Conservation (phyloP, 345 rosid species). For the Moringa oleifera region DNA sequence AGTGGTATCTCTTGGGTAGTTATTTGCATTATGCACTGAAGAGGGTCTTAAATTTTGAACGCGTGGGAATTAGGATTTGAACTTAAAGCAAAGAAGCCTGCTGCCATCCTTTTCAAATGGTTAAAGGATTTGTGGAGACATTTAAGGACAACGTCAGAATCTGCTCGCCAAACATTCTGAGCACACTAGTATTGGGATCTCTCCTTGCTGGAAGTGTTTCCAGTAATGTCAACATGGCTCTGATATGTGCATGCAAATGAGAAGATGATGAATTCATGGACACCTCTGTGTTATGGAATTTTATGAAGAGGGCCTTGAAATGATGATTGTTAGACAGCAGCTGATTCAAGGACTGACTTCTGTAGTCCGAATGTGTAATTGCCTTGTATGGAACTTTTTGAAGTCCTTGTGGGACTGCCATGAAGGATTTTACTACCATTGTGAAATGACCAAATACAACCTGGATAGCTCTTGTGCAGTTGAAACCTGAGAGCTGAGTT, state of each 20-base stretch:
- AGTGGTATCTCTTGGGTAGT: constrained; percentile 24
- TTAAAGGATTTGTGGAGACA: too few species aligned
- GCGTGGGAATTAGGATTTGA: background rate
- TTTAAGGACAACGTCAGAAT: too few species aligned
- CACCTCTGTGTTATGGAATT: too few species aligned
- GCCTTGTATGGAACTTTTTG: background rate
- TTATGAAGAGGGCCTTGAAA: too few species aligned
- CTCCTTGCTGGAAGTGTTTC: background rate
- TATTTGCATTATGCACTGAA: background rate
- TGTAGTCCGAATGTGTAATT: background rate
- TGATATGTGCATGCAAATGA: too few species aligned
- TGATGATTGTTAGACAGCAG: background rate
- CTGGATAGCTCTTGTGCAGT: background rate
- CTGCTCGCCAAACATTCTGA: too few species aligned
- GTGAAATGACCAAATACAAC: background rate
- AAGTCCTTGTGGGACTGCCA: background rate
- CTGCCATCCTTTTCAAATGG: too few species aligned
- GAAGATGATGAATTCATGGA: too few species aligned
- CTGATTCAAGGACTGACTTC: background rate
- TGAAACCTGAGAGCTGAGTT: too few species aligned
- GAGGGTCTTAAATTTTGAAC: background rate
- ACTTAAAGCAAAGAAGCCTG: background rate
- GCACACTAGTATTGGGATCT: background rate
- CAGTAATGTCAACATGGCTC: too few species aligned
- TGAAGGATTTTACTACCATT: background rate